Evolutionary conservation across 1,284 basidiomycete genomes (phyloP), one percentile per base, ranked within the genome.

Genomic region (Naganishia liquefaciens): DNA sequence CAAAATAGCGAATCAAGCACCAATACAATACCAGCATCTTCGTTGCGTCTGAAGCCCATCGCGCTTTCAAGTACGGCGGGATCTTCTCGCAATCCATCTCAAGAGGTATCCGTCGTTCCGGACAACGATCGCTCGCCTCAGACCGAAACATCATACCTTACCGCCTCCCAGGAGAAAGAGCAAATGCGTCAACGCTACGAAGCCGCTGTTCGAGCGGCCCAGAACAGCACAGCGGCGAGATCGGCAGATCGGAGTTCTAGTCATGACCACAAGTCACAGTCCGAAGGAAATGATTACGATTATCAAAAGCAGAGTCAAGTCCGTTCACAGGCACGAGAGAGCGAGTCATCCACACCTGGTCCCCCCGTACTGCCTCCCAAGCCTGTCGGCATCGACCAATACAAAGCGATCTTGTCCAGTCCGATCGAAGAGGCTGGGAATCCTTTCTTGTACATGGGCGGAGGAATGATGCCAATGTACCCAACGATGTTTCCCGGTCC

Each of bases 131-230:
- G 10, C 10, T 13, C 33, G 13, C 33, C 10, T 9, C 27, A 46
- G 17, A 42, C 4, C 39, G 21, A 37, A 21, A n/a, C 51, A 19
- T 28, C n/a, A 13, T 73, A 69, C 50, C 33, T 70, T 47, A 71
- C 71, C 23, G 74, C 75, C 0, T 68, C 68, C 28, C 68, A 74
- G 44, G 75, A 77, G 63, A 77, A 77, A 55, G 73, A 75, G 40
- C 51, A 65, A 47, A 74, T 74, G 74, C 63, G 67, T 43, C 66
- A 61, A 28, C 69, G 74, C 11, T 76, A 71, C 66, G 74, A 77
- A 64, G 63, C 64, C 21, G 75, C 75, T 33, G 65, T 67, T 13
- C 57, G 25, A 47, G 55, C 55, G 27, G 40, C 57, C 21, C 57
- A 40, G 5, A 40, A 50, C 19, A 39, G 15, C n/a, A 25, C 25